Base-by-base conservation (phyloP, 2,329 filamentous ascomycete species). In the Pseudocercospora pini-densiflorae region DNA sequence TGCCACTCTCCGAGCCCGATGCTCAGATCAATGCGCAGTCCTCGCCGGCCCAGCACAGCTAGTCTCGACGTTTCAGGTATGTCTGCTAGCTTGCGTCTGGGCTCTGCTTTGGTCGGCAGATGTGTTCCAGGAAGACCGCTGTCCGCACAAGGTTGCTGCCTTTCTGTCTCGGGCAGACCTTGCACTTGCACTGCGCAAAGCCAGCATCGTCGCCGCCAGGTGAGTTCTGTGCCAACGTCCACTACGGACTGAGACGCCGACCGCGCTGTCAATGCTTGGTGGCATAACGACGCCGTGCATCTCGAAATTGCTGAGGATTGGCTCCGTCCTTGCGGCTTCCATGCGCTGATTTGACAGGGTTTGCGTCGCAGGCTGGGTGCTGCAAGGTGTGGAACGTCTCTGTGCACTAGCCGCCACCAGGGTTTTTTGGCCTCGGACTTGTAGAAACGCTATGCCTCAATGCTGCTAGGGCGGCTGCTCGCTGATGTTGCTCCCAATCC, bases 201-300 rank as follows among this genome's bases (percentile, higher is more conserved):
- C 45, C 45, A 47, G 45, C 45, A 63, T 64, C 63, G 33, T 66
- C 61, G 63, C 59, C 64, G 59, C 61, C 63, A 59, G 67, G 43
- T 54, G 45, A 27, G 29, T 19, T 33, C 54, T 31, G 64, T 54
- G 58, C 59, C 24, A 12, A 16, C 54, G 61, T 64, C 49, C 53
- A 53, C 29, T 36, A 19, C n/a, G 5, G 57, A 51, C 54, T 64
- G 59, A 62, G 60, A 54, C 64, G 61, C 66, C 64, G 64, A 62
- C 67, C 59, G 62, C 49, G 45, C 19, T 51, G 40, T 67, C 62
- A 62, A 61, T 69, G 68, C 64, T 65, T 59, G 61, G 54, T 65
- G 68, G 49, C 43, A 55, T 54, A 45, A 62, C 53, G 65, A 61
- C 59, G 68, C 68, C 63, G 66, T 70, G 63, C 66, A 61, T 62